Percentiles rank a stretch among this genome's conserved stretches.
Evolutionary conservation across 2,329 filamentous ascomycete species (phyloP).

Genomic region (Aphanocladium album): DNA sequence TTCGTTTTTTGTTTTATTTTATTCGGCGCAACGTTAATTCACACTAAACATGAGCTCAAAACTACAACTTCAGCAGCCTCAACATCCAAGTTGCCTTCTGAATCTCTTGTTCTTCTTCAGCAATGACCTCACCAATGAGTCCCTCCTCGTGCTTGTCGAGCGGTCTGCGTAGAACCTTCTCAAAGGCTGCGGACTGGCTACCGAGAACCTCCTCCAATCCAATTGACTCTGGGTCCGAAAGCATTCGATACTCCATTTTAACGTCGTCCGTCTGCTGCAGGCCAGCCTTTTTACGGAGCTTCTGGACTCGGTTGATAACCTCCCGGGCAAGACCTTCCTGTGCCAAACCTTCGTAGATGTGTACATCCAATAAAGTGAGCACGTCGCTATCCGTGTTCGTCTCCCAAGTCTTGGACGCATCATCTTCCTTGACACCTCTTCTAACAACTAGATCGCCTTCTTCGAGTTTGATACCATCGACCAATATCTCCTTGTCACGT

Average conservation of each 20-base stretch:
- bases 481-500: constrained; percentile 64
- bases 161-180: constrained; percentile 72
- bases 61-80: constrained; percentile 67
- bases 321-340: constrained; percentile 87
- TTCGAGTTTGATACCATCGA: constrained; percentile 80
- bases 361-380: constrained; percentile 81
- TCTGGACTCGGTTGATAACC: constrained; percentile 88
- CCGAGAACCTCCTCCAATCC: constrained; percentile 67
- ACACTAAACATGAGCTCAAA: neutral
- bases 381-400: constrained; percentile 86
- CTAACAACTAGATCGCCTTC: constrained; percentile 75
- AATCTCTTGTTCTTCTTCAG: constrained; percentile 80
- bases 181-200: constrained; percentile 62
- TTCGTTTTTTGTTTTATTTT: too few relatives aligned
- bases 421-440: constrained; percentile 69
- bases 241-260: constrained; percentile 84
- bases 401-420: constrained; percentile 68
- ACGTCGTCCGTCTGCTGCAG: constrained; percentile 90
- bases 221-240: constrained; percentile 72
- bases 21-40: neutral
- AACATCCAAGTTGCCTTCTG: constrained; percentile 77
- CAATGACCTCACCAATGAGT: constrained; percentile 47
- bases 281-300: constrained; percentile 88
- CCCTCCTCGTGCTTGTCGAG: constrained; percentile 48
- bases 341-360: constrained; percentile 76